These are phyloP conservation scores for Ceratonia siliqua DNA, from an alignment of 306 rosid genomes.

Conservation along the genomic window DNA sequence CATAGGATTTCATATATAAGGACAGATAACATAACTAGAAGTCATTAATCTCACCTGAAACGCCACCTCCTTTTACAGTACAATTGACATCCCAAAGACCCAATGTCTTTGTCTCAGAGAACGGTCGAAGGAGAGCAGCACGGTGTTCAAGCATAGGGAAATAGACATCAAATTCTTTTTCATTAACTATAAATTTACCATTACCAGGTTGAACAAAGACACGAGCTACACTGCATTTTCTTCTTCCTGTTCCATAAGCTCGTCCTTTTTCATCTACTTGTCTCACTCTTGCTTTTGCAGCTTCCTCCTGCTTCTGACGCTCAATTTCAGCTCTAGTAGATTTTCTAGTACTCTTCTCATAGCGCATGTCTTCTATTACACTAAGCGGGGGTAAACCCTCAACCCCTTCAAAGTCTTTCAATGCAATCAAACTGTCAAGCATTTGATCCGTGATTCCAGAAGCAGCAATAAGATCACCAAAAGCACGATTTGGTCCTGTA, in stretches of 20 bases:
- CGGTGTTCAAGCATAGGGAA: slow-evolving; percentile 96
- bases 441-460: slow-evolving; percentile 95
- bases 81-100: slow-evolving; percentile 89
- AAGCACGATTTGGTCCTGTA: slow-evolving; percentile 81
- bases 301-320: slow-evolving; percentile 91
- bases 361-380: slow-evolving; percentile 72
- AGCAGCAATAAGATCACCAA: slow-evolving; percentile 86
- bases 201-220: slow-evolving; percentile 93
- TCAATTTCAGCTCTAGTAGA: slow-evolving; percentile 80
- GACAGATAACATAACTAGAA: background rate
- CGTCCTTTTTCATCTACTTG: slow-evolving; percentile 88
- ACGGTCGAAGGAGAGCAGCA: slow-evolving; percentile 91
- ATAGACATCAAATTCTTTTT: slow-evolving; percentile 84
- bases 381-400: slow-evolving; percentile 86
- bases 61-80: slow-evolving; percentile 95
- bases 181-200: slow-evolving; percentile 77
- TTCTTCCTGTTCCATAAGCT: slow-evolving; percentile 93
- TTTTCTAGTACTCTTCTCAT: slow-evolving; percentile 70
- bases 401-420: slow-evolving; percentile 80
- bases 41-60: slow-evolving; percentile 56
- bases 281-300: slow-evolving; percentile 86
- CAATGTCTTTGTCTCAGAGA: slow-evolving; percentile 90
- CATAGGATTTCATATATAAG: slow-evolving; percentile 8
- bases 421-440: slow-evolving; percentile 87
- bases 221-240: slow-evolving; percentile 96